These are phyloP conservation scores for Phytophthora tubulina DNA, from an alignment of 352 stramenopile genomes.

Conservation along the genomic window DNA sequence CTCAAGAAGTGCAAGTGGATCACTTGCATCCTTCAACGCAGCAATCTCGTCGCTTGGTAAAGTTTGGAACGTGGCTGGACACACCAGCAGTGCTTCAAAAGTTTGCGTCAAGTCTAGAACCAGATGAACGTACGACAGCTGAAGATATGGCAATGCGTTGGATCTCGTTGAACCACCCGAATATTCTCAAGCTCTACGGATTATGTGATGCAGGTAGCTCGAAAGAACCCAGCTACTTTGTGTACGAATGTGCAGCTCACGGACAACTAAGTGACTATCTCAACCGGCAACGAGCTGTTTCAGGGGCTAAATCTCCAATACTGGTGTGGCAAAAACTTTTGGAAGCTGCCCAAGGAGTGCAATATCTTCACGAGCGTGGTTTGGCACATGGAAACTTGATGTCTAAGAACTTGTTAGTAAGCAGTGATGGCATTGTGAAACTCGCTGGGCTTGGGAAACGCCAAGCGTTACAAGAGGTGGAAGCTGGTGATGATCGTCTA, in stretches of 20 bases:
- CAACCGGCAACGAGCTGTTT: slow-evolving; percentile 2
- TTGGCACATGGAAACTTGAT: slow-evolving; percentile 36
- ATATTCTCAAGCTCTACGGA: slow-evolving; percentile 39
- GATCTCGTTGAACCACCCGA: slow-evolving; percentile 34
- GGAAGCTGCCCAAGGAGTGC: slow-evolving; percentile 34
- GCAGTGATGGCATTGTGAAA: slow-evolving; percentile 25
- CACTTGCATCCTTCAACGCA: slow-evolving; percentile 9
- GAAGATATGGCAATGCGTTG: slow-evolving; percentile 18
- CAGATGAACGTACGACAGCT: neutral
- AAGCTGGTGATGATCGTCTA: slow-evolving; percentile 4
- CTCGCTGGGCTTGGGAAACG: slow-evolving; percentile 16
- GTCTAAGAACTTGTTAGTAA: slow-evolving; percentile 31
- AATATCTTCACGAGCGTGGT: slow-evolving; percentile 35
- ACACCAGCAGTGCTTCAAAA: slow-evolving; percentile 30
- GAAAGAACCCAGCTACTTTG: slow-evolving; percentile 18
- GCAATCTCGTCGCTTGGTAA: slow-evolving; percentile 15
- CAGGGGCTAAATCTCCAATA: neutral
- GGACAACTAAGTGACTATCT: slow-evolving; percentile 32
- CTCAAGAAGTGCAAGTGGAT: slow-evolving; percentile 16
- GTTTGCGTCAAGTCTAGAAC: neutral
- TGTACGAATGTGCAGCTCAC: slow-evolving; percentile 34
- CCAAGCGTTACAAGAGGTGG: neutral
- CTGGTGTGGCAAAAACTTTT: slow-evolving; percentile 37
- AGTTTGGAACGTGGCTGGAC: slow-evolving; percentile 29
- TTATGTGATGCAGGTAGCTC: slow-evolving; percentile 7